Conservation (phyloP, 2,329 filamentous ascomycete species). For the Colletotrichum sp. region DNA sequence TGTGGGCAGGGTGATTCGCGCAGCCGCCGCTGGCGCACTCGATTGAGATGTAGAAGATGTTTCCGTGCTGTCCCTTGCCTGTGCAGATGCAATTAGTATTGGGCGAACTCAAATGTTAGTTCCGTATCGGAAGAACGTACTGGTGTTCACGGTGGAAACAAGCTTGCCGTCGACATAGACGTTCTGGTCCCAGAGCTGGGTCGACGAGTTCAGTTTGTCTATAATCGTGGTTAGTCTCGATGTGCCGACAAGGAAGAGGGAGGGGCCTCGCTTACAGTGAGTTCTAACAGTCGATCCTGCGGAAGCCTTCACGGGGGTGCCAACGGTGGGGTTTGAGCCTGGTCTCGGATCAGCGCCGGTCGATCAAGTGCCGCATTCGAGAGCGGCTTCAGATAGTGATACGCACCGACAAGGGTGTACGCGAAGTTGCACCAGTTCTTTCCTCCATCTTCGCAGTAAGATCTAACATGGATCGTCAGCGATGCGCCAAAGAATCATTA, state of each 20-base stretch:
- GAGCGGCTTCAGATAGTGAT: neutral
- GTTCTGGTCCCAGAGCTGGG: neutral
- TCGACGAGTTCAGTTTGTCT: neutral
- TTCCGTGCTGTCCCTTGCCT: conserved; percentile 1
- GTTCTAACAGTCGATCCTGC: neutral
- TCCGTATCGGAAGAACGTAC: neutral
- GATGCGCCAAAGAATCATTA: fast-evolving
- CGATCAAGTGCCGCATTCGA: neutral
- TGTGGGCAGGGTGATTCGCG: neutral
- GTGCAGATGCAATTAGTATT: neutral
- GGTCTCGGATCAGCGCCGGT: neutral
- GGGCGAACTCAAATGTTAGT: neutral
- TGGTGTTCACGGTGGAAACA: neutral
- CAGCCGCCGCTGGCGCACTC: neutral
- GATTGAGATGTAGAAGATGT: conserved; percentile 3
- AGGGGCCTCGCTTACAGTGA: neutral
- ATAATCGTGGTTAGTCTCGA: neutral
- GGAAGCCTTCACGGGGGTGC: neutral
- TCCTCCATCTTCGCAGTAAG: neutral
- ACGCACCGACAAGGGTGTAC: neutral
- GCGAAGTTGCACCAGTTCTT: conserved; percentile 7
- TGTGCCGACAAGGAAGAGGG: neutral
- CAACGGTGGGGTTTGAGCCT: neutral
- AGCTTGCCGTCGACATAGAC: neutral
- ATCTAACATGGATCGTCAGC: neutral